A percentile compares a stretch with the other conserved stretches of the same genome.
Conservation (phyloP, 2,329 filamentous ascomycete genomes). For the Geosmithia putterillii region DNA sequence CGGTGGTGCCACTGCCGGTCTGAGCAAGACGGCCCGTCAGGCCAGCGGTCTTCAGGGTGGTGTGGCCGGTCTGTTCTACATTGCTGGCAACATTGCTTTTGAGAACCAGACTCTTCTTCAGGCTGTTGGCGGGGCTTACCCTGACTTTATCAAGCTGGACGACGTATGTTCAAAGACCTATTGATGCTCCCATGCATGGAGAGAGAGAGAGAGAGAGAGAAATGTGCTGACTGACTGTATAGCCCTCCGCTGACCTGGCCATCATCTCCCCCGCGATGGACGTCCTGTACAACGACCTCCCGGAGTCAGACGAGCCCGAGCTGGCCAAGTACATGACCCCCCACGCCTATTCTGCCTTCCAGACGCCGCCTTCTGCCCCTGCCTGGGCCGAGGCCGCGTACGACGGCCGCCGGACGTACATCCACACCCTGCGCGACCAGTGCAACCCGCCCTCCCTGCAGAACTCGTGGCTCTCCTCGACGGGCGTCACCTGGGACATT, state of each 20-base stretch:
- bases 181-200: too few species aligned
- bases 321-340: not conserved
- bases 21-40: constrained; percentile 13
- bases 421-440: not conserved
- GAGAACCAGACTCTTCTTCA: not conserved
- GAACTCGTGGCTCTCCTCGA: not conserved
- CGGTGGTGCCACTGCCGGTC: constrained; percentile 29
- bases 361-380: not conserved
- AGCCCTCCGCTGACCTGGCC: not conserved
- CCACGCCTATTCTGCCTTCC: not conserved
- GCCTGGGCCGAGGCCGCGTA: not conserved
- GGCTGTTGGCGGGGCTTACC: not conserved
- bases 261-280: not conserved
- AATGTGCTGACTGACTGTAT: too few species aligned
- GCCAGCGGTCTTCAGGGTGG: constrained; percentile 12
- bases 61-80: constrained; percentile 29
- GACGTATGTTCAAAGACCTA: not conserved
- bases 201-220: too few species aligned
- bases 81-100: constrained; percentile 17
- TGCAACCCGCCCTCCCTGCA: not conserved
- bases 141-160: not conserved
- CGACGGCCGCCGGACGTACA: not conserved
- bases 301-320: not conserved
- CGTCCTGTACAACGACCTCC: not conserved
- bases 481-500: not conserved